Conservation (phyloP, 2,329 filamentous ascomycete genomes). For the Verticillium tricorpus region DNA sequence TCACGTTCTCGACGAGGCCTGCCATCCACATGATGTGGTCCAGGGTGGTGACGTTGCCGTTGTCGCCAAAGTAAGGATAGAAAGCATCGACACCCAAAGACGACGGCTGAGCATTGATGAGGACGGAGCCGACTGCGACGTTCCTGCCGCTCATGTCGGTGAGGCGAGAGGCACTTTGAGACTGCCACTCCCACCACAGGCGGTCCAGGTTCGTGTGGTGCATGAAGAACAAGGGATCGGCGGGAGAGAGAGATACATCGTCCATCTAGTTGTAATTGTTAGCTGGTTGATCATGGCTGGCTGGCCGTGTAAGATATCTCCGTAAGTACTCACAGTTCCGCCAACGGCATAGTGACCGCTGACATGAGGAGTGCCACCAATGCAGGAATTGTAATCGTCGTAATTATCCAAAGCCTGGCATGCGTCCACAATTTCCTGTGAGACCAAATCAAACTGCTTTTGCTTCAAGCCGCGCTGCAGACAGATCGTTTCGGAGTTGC, state of each 20-base stretch:
- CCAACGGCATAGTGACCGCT: slow-evolving; percentile 9
- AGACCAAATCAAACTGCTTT: slow-evolving; percentile 1
- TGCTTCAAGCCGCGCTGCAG: slow-evolving; percentile 5
- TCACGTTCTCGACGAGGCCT: slow-evolving; percentile 6
- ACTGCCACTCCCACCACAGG: background rate
- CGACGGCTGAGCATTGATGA: background rate
- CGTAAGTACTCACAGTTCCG: slow-evolving; percentile 4
- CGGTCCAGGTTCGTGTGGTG: background rate
- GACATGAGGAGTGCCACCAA: slow-evolving; percentile 5
- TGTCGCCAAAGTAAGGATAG: slow-evolving; percentile 6
- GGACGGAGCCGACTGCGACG: background rate
- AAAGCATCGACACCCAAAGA: background rate
- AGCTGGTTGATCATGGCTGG: background rate
- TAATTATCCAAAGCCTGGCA: slow-evolving; percentile 5
- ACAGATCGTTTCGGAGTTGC: background rate
- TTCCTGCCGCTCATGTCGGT: slow-evolving; percentile 6
- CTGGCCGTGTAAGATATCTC: background rate
- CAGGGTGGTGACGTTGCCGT: slow-evolving; percentile 6
- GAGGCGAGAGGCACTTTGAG: slow-evolving; percentile 1
- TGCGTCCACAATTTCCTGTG: slow-evolving; percentile 6
- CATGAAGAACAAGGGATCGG: background rate
- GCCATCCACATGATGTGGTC: slow-evolving; percentile 6
- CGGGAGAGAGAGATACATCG: slow-evolving; percentile 6
- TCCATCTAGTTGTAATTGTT: slow-evolving; percentile 1
- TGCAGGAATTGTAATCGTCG: slow-evolving; percentile 4